These are phyloP conservation scores for Melampsora larici-populina DNA, from an alignment of 1,284 basidiomycete species.

Conservation along the genomic window DNA sequence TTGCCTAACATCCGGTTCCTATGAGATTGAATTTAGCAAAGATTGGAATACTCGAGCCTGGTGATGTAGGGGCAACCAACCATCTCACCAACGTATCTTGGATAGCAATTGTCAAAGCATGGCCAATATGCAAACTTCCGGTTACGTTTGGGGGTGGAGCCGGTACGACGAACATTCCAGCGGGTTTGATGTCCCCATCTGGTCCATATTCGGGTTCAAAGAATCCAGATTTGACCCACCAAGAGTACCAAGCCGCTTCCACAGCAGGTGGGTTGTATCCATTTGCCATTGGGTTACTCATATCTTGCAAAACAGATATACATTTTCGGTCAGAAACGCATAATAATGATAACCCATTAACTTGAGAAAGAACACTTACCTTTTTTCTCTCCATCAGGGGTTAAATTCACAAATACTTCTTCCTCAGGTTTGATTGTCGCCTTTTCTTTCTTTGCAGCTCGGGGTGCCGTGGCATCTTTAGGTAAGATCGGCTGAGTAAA, in stretches of 20 bases:
- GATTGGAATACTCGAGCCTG: not conserved
- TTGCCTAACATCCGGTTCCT: conserved; percentile 96
- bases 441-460: conserved; percentile 37
- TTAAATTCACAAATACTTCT: conserved; percentile 22
- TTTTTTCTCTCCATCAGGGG: conserved; percentile 36
- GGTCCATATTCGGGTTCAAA: conserved; percentile 73
- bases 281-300: conserved; percentile 77
- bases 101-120: conserved; percentile 86
- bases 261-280: conserved; percentile 94
- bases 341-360: too few species aligned
- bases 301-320: conserved; percentile 60
- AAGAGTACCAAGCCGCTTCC: conserved; percentile 96
- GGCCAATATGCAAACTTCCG: conserved; percentile 92
- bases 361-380: not conserved
- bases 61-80: conserved; percentile 57
- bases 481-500: not conserved
- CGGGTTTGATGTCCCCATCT: conserved; percentile 58
- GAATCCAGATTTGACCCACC: conserved; percentile 89
- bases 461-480: conserved; percentile 13
- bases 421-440: conserved; percentile 8
- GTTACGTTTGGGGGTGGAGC: conserved; percentile 98
- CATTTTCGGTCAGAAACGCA: too few species aligned
- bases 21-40: conserved; percentile 3
- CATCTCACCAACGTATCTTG: conserved; percentile 86
- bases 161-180: conserved; percentile 73